Evolutionary conservation across 257 asterid genomes (phyloP).

Genomic region (Voacanga thouarsii): DNA sequence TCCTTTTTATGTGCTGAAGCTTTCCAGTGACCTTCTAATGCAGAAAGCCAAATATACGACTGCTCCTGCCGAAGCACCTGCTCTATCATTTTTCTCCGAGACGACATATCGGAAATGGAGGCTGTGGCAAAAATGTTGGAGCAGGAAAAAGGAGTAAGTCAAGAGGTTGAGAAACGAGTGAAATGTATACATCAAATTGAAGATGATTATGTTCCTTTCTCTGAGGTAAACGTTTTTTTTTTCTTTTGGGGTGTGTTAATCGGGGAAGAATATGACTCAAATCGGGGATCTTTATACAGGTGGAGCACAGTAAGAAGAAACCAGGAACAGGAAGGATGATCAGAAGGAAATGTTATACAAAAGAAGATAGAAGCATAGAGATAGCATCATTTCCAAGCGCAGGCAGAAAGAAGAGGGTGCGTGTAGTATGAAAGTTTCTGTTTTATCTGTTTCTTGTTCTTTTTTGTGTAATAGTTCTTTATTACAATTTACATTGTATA

Average conservation of each 20-base stretch:
- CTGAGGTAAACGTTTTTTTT: background rate
- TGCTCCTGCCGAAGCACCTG: constrained; percentile 27
- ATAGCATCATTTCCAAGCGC: background rate
- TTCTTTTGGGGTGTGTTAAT: background rate
- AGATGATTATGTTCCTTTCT: constrained; percentile 32
- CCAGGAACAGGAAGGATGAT: background rate
- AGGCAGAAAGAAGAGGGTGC: constrained; percentile 9
- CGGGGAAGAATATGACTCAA: background rate
- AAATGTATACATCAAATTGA: constrained; percentile 16
- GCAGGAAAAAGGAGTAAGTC: constrained; percentile 21
- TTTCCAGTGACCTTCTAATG: background rate
- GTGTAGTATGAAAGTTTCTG: too few relatives aligned
- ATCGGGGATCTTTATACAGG: background rate
- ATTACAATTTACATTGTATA: background rate
- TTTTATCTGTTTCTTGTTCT: too few relatives aligned
- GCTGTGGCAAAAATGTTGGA: constrained; percentile 30
- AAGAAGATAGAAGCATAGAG: constrained; percentile 7
- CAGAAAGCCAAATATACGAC: constrained; percentile 25
- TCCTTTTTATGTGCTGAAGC: background rate
- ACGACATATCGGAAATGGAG: constrained; percentile 30
- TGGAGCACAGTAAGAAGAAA: background rate
- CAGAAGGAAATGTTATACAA: constrained; percentile 11
- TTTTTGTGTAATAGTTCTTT: background rate
- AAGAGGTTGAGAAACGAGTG: constrained; percentile 31
- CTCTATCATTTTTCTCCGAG: constrained; percentile 21